Conservation (phyloP, 192 early-diverging fungal genomes). For the Gamsiella multidivaricata region DNA sequence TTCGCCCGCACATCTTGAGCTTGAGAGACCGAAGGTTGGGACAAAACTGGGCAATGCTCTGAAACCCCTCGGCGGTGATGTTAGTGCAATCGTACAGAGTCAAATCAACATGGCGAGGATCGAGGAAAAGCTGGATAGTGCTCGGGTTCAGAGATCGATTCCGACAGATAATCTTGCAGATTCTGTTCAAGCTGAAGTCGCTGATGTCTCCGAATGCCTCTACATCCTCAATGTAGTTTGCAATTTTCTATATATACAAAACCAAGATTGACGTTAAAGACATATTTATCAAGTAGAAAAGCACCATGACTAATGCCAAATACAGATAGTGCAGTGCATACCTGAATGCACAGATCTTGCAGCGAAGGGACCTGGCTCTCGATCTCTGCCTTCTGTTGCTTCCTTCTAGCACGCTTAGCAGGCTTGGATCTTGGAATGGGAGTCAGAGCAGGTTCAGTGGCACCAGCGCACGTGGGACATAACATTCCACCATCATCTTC, state of each 20-base stretch:
- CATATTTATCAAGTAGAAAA: background rate
- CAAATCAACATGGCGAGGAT: conserved; percentile 64
- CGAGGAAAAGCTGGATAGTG: conserved; percentile 79
- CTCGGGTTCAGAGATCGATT: conserved; percentile 72
- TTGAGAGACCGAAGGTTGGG: conserved; percentile 70
- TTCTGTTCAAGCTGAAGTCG: conserved; percentile 70
- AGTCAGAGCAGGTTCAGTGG: conserved; percentile 4
- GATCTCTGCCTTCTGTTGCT: conserved; percentile 58
- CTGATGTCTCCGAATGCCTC: conserved; percentile 89
- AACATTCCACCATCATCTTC: conserved; percentile 33
- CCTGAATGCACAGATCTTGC: conserved; percentile 74
- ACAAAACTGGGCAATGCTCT: conserved; percentile 71
- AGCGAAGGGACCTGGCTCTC: conserved; percentile 66
- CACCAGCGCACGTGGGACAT: conserved; percentile 40
- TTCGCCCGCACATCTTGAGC: conserved; percentile 79
- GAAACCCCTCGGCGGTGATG: conserved; percentile 64
- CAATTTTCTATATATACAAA: conserved; percentile 66
- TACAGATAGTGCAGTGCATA: conserved; percentile 15
- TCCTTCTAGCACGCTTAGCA: conserved; percentile 7
- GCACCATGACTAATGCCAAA: background rate
- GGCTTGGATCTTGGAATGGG: conserved; percentile 1
- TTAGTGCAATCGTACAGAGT: conserved; percentile 85
- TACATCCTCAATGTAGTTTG: conserved; percentile 80
- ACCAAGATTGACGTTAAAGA: background rate
- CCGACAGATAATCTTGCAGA: conserved; percentile 83